Percentiles rank a stretch among this genome's conserved stretches.
These are phyloP conservation scores for Diospyros kaki DNA, from an alignment of 148 eudicot genomes.

Conservation along the genomic window DNA sequence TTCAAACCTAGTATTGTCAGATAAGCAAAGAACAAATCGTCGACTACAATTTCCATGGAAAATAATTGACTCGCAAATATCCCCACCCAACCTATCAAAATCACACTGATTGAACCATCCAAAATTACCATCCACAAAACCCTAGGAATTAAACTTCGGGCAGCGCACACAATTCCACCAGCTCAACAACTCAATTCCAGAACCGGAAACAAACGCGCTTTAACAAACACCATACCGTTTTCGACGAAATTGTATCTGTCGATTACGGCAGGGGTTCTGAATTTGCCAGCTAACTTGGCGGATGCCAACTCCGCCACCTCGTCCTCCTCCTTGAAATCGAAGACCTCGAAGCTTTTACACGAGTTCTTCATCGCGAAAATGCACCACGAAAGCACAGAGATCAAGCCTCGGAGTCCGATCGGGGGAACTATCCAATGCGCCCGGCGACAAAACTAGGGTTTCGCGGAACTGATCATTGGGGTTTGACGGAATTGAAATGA, in stretches of 20 bases:
- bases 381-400: neutral
- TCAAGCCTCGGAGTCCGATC: no score
- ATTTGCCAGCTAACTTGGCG: conserved; percentile 12
- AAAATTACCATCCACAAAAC: no score
- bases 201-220: neutral
- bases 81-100: no score
- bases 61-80: no score
- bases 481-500: neutral
- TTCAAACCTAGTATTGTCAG: no score
- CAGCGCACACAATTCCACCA: no score
- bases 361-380: conserved; percentile 2
- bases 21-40: no score
- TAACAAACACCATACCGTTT: conserved; percentile 13
- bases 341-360: conserved; percentile 31
- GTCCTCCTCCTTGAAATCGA: conserved; percentile 50
- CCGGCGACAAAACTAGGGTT: neutral
- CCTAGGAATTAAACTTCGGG: no score
- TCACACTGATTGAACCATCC: no score
- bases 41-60: no score
- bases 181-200: no score
- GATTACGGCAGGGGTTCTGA: conserved; percentile 28
- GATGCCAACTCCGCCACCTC: conserved; percentile 19
- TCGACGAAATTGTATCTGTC: conserved; percentile 32
- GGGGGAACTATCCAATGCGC: neutral
- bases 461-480: neutral